Evolutionary conservation across 176 grass and related monocot species (phyloP), one percentile per base, ranked within the genome.

Genomic region (Juncus inflexus): DNA sequence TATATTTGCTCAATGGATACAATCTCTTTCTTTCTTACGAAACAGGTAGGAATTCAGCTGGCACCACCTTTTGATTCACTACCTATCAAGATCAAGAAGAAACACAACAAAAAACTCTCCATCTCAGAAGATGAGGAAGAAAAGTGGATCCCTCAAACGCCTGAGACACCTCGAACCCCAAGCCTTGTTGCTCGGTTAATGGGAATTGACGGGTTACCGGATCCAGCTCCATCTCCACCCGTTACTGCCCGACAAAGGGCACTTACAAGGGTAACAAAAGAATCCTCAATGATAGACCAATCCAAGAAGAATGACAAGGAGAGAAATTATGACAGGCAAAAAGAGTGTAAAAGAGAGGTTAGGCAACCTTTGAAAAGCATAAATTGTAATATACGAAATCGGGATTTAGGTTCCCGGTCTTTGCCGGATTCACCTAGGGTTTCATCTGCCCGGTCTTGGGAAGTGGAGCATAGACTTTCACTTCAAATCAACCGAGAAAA

Each of bases 111-210:
- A 65, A 73, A 63, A 35, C 52, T 15, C 4, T 42, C 42, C 1
- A 6, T 38, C 41, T 72, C 50, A 14, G 42, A 50, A 56, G 73
- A 41, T 3, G 59, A 72, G 12, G 63, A 78, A 15, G 75, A 78
- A 52, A 52, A 54, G 77, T 63, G 76, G 40, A 64, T 59, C 53
- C 66, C 12, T 70, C 82, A 37, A 79, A 83, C 76, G 76, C 68
- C 82, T n/a, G 90, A 77, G n/a, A 95, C 90, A 42, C 90, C 90
- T 3, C 60, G 90, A 15, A 95, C 85, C 52, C 90, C 85, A 9
- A 76, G 90, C 76, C 76, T 95, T 42, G 82, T 89, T 10, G 90
- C 90, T 14, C 82, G 90, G 0, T 83, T 95, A 62, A 95, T 95
- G 90, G 90, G 85, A 64, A 74, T 95, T 71, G 82, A 89, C 57